These are phyloP conservation scores for Hanseniaspora occidentalis DNA, from an alignment of 805 yeast genomes.

Conservation along the genomic window DNA sequence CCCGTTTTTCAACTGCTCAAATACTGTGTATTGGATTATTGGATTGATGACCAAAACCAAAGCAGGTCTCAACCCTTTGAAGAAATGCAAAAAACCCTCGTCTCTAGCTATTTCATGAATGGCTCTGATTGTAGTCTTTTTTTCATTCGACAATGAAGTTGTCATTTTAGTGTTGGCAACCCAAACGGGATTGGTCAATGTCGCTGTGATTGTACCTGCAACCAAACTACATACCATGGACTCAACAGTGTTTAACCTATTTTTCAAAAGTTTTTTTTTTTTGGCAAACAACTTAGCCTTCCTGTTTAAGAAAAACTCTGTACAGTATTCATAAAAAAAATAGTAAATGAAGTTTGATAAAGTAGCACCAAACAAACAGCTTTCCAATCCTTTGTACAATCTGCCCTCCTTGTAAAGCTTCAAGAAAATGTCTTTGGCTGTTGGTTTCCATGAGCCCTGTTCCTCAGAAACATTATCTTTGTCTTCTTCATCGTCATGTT, in stretches of 20 bases:
- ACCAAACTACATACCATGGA: slow-evolving; percentile 68
- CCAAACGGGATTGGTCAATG: slow-evolving; percentile 85
- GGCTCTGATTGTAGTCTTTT: slow-evolving; percentile 35
- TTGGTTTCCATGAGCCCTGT: slow-evolving; percentile 16
- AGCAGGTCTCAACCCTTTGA: slow-evolving; percentile 83
- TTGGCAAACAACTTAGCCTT: slow-evolving; percentile 8
- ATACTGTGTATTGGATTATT: slow-evolving; percentile 81
- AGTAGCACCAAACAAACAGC: slow-evolving; percentile 78
- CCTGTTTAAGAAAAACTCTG: slow-evolving; percentile 1
- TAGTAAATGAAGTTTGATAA: slow-evolving; percentile 82
- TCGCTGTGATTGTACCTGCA: slow-evolving; percentile 78
- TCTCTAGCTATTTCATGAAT: slow-evolving; percentile 48
- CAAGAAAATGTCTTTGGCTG: slow-evolving; percentile 15
- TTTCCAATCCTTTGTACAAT: slow-evolving; percentile 74
- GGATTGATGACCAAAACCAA: slow-evolving; percentile 78
- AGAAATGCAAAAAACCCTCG: slow-evolving; percentile 63
- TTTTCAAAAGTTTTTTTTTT: slow-evolving; percentile 19
- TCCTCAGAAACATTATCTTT: slow-evolving; percentile 8
- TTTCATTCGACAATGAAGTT: slow-evolving; percentile 29
- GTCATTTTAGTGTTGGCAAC: slow-evolving; percentile 87
- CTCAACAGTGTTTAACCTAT: slow-evolving; percentile 52
- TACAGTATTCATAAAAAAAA: slow-evolving; percentile 72
- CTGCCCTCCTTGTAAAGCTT: slow-evolving; percentile 35
- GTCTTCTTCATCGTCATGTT: slow-evolving; percentile 9
- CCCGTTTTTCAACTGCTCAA: slow-evolving; percentile 69